phyloP scores from a whole-genome alignment of 495 filamentous ascomycete genomes.

The Tirmania nivea region DNA sequence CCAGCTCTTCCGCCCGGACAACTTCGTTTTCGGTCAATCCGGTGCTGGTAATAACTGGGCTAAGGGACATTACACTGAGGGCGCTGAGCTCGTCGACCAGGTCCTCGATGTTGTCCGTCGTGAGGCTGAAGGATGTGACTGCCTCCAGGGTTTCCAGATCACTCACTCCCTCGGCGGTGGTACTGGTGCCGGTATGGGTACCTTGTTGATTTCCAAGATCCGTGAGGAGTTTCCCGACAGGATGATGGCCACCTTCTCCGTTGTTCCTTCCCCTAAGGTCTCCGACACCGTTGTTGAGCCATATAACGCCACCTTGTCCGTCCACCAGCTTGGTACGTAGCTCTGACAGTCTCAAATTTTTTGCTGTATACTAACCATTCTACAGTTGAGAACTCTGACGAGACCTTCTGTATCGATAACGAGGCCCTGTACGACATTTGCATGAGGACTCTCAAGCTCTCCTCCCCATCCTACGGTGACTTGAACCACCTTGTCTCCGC shows the following conservation, averaged over 20 bases:
- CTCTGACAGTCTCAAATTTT: neutral
- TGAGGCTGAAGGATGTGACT: constrained; percentile 97
- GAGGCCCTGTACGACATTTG: constrained; percentile 99
- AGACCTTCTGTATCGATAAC: constrained; percentile 99
- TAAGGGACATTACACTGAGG: constrained; percentile 99
- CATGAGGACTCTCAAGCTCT: constrained; percentile 98
- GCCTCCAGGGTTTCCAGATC: constrained; percentile 99
- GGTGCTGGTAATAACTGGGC: constrained; percentile 99
- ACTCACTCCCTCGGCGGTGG: constrained; percentile 99
- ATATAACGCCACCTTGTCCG: constrained; percentile 97
- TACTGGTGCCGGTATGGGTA: constrained; percentile 99
- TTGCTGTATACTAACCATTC: neutral
- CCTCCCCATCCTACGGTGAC: constrained; percentile 95
- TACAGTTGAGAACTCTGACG: constrained; percentile 93
- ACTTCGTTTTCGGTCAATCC: constrained; percentile 99
- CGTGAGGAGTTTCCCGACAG: constrained; percentile 99
- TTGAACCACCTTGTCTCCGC: constrained; percentile 98
- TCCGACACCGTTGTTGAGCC: constrained; percentile 99
- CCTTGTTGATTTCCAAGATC: constrained; percentile 98
- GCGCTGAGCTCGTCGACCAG: constrained; percentile 95
- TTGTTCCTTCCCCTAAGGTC: constrained; percentile 98
- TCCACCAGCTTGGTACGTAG: constrained; percentile 59
- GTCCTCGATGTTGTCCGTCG: constrained; percentile 97
- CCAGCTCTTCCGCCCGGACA: constrained; percentile 98
- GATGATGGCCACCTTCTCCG: constrained; percentile 99